These are phyloP conservation scores for Breynia disticha DNA, from an alignment of 441 rosid genomes.

Conservation along the genomic window DNA sequence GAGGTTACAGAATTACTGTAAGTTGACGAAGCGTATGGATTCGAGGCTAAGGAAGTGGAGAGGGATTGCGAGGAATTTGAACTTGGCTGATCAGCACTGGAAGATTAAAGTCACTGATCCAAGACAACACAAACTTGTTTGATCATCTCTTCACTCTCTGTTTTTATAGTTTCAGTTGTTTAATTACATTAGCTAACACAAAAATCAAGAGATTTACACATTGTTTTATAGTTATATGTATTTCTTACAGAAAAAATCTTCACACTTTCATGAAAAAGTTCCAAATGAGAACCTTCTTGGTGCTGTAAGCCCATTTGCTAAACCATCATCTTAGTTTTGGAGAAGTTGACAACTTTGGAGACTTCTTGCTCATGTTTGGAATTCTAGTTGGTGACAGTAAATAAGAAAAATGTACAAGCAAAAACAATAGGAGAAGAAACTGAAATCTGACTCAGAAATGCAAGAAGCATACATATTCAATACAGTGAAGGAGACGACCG, in stretches of 20 bases:
- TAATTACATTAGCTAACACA: background rate
- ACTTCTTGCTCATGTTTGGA: slow-evolving; percentile 30
- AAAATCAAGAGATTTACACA: too few relatives aligned
- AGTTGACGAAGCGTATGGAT: slow-evolving; percentile 28
- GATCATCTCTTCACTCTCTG: background rate
- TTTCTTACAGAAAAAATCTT: too few relatives aligned
- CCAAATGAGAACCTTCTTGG: slow-evolving; percentile 50
- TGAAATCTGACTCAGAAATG: too few relatives aligned
- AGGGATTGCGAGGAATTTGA: slow-evolving; percentile 26
- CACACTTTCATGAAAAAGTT: slow-evolving; percentile 50
- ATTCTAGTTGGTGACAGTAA: slow-evolving; percentile 48
- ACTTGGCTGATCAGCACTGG: slow-evolving; percentile 48
- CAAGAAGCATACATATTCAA: background rate
- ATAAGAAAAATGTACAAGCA: background rate
- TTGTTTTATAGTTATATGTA: too few relatives aligned
- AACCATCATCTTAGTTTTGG: slow-evolving; percentile 54
- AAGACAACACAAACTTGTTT: slow-evolving; percentile 27
- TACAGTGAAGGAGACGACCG: background rate
- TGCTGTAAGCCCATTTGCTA: slow-evolving; percentile 47
- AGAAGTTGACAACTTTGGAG: slow-evolving; percentile 36
- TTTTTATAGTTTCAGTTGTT: background rate
- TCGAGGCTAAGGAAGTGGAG: slow-evolving; percentile 44
- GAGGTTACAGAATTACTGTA: slow-evolving; percentile 42
- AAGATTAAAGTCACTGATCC: slow-evolving; percentile 37
- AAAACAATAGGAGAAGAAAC: too few relatives aligned